A percentile compares a stretch with the other conserved stretches of the same genome.
Conservation (phyloP, 192 early-diverging fungal species). For the Mortierella hygrophila region DNA sequence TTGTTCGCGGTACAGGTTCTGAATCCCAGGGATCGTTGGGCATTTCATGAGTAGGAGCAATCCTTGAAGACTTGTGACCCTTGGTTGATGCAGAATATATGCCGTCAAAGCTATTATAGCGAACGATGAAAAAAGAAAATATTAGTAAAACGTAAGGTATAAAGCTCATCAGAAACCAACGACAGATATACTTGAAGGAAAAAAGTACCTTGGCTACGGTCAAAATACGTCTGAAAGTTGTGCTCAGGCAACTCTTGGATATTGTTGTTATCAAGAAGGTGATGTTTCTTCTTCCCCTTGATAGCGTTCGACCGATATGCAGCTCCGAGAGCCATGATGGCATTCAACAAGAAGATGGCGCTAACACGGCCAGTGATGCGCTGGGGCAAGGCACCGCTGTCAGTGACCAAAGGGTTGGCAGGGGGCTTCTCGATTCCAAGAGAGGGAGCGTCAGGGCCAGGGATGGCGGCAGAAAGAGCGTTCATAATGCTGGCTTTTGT, state of each 20-base stretch:
- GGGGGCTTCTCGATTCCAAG: constrained; percentile 6
- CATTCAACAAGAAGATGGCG: constrained; percentile 44
- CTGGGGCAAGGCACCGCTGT: constrained; percentile 19
- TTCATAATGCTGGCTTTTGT: constrained; percentile 48
- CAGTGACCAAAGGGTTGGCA: neutral
- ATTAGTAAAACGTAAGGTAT: neutral
- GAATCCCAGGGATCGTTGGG: constrained; percentile 43
- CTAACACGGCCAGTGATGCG: constrained; percentile 52
- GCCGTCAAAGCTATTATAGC: constrained; percentile 29
- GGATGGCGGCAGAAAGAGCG: constrained; percentile 33
- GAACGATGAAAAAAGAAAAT: neutral
- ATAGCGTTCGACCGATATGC: constrained; percentile 50
- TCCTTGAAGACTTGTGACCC: constrained; percentile 44
- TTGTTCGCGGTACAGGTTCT: constrained; percentile 52
- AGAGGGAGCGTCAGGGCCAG: constrained; percentile 12
- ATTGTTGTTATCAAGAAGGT: constrained; percentile 15
- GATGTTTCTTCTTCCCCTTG: constrained; percentile 29
- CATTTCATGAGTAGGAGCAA: constrained; percentile 50
- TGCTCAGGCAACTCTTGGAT: neutral
- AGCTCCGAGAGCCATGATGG: constrained; percentile 50
- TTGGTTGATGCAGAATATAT: constrained; percentile 45
- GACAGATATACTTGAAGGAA: neutral
- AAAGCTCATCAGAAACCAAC: too few relatives aligned
- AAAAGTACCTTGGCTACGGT: constrained; percentile 32
- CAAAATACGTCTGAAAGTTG: constrained; percentile 41